Conservation (phyloP, 73 alveolate species). For the Paramecium biaurelia region DNA sequence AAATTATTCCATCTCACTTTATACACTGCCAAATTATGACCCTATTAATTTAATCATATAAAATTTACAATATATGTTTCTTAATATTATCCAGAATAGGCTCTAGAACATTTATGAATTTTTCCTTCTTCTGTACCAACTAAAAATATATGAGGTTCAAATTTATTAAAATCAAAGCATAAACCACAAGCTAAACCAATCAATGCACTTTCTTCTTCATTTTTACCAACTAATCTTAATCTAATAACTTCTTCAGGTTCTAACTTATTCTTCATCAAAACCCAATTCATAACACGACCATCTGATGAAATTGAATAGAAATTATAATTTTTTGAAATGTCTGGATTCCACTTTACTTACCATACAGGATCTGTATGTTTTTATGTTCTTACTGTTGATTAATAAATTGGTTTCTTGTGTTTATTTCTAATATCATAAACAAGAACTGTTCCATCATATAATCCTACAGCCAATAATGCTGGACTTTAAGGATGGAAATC, state of each 20-base stretch:
- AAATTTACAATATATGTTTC: constrained; percentile 74
- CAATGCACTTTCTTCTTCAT: constrained; percentile 80
- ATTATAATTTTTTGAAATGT: constrained; percentile 79
- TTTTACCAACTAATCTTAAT: constrained; percentile 84
- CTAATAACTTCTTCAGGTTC: constrained; percentile 91
- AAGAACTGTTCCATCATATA: constrained; percentile 99
- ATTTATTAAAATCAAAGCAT: constrained; percentile 98
- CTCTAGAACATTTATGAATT: constrained; percentile 98
- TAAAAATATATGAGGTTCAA: constrained; percentile 94
- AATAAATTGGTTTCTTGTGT: constrained; percentile 93
- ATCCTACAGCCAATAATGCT: constrained; percentile 99
- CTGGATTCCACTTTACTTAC: constrained; percentile 97
- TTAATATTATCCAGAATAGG: constrained; percentile 94
- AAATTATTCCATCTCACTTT: constrained; percentile 96
- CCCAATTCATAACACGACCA: constrained; percentile 99
- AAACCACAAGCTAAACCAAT: constrained; percentile 99
- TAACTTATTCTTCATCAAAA: constrained; percentile 91
- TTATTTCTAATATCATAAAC: constrained; percentile 98
- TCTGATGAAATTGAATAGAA: constrained; percentile 98
- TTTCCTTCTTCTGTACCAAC: constrained; percentile 99
- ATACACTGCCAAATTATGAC: constrained; percentile 99
- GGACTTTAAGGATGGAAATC: constrained; percentile 99
- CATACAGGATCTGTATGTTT: constrained; percentile 99
- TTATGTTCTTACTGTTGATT: constrained; percentile 94
- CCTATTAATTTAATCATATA: constrained; percentile 54